phyloP scores from a whole-genome alignment of 2,329 filamentous ascomycete species.

The Chalara sp. region DNA sequence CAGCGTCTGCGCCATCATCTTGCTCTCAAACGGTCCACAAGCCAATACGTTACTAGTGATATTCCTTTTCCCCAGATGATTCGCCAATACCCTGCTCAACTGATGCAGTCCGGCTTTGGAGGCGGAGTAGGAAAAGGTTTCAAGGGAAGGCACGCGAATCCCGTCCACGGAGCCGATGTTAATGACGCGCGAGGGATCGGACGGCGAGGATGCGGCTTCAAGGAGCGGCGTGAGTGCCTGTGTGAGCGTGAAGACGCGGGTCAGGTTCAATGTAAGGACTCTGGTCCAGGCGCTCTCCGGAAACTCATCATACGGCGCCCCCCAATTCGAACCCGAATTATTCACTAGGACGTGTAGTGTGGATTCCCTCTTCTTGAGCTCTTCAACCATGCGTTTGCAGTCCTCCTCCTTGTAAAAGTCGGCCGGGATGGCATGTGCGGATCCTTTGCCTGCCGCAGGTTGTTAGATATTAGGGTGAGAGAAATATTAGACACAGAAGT shows the following conservation, averaged over 20 bases:
- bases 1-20: constrained; percentile 68
- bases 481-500: constrained; percentile 12
- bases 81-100: constrained; percentile 55
- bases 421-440: constrained; percentile 51
- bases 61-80: constrained; percentile 51
- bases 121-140: constrained; percentile 54
- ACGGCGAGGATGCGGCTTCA: constrained; percentile 37
- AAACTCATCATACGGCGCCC: constrained; percentile 50
- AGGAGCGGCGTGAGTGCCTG: constrained; percentile 57
- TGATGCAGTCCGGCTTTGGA: constrained; percentile 60
- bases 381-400: constrained; percentile 48
- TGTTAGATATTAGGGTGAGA: not conserved
- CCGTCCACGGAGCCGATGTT: constrained; percentile 61
- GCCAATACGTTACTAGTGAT: constrained; percentile 64
- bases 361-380: constrained; percentile 45
- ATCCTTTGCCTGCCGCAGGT: constrained; percentile 34
- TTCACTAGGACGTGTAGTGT: constrained; percentile 57
- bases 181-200: constrained; percentile 50
- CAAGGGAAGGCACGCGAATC: constrained; percentile 49
- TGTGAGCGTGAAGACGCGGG: constrained; percentile 59
- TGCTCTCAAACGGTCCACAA: constrained; percentile 64
- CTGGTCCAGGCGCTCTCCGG: constrained; percentile 52
- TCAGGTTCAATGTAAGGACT: constrained; percentile 53
- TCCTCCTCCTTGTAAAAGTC: constrained; percentile 58
- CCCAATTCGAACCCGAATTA: constrained; percentile 61